phyloP scores from a whole-genome alignment of 176 grass and related monocot genomes.

The Coix lacrymajobi region DNA sequence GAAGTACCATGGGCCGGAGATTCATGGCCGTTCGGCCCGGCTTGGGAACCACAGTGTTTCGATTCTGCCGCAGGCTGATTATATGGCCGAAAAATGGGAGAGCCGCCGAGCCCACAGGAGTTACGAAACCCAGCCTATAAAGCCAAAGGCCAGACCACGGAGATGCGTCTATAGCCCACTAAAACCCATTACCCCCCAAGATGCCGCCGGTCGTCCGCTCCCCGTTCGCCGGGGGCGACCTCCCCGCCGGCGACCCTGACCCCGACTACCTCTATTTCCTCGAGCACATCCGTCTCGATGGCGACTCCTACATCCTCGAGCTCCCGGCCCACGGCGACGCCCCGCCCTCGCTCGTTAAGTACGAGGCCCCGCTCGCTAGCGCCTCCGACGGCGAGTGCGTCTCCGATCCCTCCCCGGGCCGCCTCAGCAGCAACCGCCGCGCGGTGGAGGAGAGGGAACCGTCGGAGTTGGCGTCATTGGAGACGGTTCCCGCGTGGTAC shows the following conservation, averaged over 20 bases:
- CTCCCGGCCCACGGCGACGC: conserved; percentile 13
- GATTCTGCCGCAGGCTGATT: not conserved
- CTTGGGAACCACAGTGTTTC: not conserved
- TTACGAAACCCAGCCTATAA: not conserved
- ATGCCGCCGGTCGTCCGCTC: not conserved
- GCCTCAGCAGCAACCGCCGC: not conserved
- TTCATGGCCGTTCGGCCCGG: not conserved
- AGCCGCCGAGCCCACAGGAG: not conserved
- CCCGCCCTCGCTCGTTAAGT: conserved; percentile 27
- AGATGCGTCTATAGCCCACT: conserved; percentile 2
- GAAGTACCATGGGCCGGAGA: not conserved
- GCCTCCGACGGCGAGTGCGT: conserved; percentile 30
- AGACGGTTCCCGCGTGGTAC: conserved; percentile 2
- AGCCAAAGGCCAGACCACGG: not conserved
- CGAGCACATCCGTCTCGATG: conserved; percentile 38
- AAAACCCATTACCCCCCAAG: not conserved
- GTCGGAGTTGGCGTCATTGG: not conserved
- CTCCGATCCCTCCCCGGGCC: conserved; percentile 25
- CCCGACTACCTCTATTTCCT: conserved; percentile 65
- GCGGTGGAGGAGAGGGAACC: not conserved
- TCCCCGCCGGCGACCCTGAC: conserved; percentile 38
- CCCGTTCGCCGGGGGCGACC: conserved; percentile 7
- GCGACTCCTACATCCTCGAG: conserved; percentile 47
- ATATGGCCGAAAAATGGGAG: not conserved
- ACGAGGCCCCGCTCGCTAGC: conserved; percentile 26